Evolutionary conservation across 805 yeast species (phyloP).

Genomic region (Wickerhamomyces canadensis): DNA sequence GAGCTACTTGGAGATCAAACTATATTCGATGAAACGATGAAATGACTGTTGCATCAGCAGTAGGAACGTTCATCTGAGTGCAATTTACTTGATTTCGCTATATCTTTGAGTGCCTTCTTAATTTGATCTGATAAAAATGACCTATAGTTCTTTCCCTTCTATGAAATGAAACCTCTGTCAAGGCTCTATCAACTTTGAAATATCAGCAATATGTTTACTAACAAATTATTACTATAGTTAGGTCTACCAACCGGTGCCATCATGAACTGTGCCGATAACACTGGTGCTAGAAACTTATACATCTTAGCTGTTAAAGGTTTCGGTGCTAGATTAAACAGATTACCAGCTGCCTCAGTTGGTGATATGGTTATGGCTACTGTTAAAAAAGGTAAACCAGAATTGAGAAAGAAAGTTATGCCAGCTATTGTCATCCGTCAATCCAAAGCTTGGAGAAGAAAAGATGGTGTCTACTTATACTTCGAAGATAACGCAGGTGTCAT

Average conservation of each 20-base stretch:
- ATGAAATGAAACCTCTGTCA: too few relatives aligned
- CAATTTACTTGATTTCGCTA: too few relatives aligned
- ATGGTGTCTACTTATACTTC: conserved; percentile 98
- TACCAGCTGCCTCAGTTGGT: conserved; percentile 99
- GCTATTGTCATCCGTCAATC: conserved; percentile 99
- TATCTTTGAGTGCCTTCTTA: too few relatives aligned
- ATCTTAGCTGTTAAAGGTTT: conserved; percentile 97
- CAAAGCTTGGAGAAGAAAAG: conserved; percentile 99
- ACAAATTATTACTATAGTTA: conserved; percentile 45
- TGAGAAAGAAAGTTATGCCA: conserved; percentile 99
- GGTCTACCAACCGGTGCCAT: conserved; percentile 99
- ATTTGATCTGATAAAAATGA: too few relatives aligned
- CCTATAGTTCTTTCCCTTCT: too few relatives aligned
- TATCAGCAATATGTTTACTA: conserved; percentile 3
- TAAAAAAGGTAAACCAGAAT: conserved; percentile 99
- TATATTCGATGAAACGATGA: too few relatives aligned
- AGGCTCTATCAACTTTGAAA: background rate
- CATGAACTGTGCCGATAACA: conserved; percentile 99
- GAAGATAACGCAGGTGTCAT: conserved; percentile 99
- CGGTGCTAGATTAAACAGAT: conserved; percentile 99
- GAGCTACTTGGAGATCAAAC: too few relatives aligned
- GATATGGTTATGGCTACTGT: conserved; percentile 99
- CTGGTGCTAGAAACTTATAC: conserved; percentile 99
- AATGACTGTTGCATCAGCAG: too few relatives aligned
- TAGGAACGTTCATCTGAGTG: too few relatives aligned